Base-by-base conservation (phyloP, 116 monocot genomes). In the Papilionanthe hybrid region DNA sequence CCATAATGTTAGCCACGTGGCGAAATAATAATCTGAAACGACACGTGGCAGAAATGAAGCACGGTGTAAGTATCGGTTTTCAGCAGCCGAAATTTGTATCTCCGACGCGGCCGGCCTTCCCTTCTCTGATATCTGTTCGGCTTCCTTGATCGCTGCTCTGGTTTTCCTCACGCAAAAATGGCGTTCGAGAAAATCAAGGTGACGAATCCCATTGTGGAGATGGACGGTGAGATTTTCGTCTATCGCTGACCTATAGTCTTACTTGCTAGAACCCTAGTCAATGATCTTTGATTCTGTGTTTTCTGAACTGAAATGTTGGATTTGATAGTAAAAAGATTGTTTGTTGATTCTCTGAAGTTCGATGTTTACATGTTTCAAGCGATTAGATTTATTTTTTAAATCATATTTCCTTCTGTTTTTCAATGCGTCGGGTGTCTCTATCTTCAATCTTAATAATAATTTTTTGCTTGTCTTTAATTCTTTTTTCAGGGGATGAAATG, bases 401-500 rank as follows among this genome's bases (percentile, higher is more conserved):
- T 25, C 7, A 63, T 12, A 63, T 25, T 63, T 63, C 23, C 63
- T 63, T 63, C 63, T 23, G 63, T 63, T 63, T 4, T 6, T 63
- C 63, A 7, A 60, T 23, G 63, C 63, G 5, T 43, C 43, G 43
- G 72, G 43, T 42, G 72, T 1, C 18, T 19, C 7, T 72, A 7
- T 19, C 20, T 72, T 72, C n/a, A 44, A 0, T n/a, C n/a, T 15
- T 43, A 73, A 73, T 19, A 42, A 1, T 47, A 27, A 27, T 11
- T 13, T 19, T 75, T 49, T 47, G 45, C n/a, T 74, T 47, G 22
- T 47, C 49, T 50, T 72, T 72, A 7, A 23, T 18, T 18, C 41
- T 72, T 12, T 80, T 73, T 1, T 5, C 82, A 97, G 97, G 97
- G 50, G 97, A 94, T 91, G 97, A 97, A 84, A 97, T 97, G 97